phyloP scores from a whole-genome alignment of 345 rosid genomes.

The Camelina laxa region DNA sequence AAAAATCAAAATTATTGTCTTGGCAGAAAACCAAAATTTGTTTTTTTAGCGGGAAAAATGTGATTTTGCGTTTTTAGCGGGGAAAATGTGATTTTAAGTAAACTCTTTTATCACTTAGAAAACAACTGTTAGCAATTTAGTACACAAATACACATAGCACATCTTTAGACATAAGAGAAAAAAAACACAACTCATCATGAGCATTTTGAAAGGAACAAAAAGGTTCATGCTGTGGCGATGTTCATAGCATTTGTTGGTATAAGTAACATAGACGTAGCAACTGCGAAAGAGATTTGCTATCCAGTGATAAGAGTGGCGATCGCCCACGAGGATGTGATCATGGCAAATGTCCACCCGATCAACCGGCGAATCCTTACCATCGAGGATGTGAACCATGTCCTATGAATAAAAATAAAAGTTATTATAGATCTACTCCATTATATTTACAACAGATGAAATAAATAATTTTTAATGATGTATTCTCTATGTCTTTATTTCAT shows the following conservation, averaged over 20 bases:
- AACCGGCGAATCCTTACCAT: neutral
- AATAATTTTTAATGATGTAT: too few relatives aligned
- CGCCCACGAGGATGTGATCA: neutral
- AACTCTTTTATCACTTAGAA: too few relatives aligned
- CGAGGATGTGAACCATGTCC: conserved; percentile 11
- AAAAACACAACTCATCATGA: neutral
- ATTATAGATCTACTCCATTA: too few relatives aligned
- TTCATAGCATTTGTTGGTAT: neutral
- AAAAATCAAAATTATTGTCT: too few relatives aligned
- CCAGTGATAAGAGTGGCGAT: neutral
- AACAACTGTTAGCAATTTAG: too few relatives aligned
- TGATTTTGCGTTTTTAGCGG: too few relatives aligned
- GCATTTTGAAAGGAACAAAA: neutral
- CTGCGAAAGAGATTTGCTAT: neutral
- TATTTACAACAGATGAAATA: too few relatives aligned
- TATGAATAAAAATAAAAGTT: too few relatives aligned
- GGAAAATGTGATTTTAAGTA: too few relatives aligned
- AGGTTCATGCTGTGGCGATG: neutral
- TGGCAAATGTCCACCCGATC: neutral
- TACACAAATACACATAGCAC: neutral
- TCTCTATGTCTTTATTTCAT: too few relatives aligned
- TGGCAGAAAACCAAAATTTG: too few relatives aligned
- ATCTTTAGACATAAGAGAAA: neutral
- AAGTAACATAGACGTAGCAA: neutral
- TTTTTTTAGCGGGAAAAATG: too few relatives aligned